Evolutionary conservation across 805 yeast species (phyloP), one percentile per base, ranked within the genome.

Genomic region (Teunomyces aglyptinius): DNA sequence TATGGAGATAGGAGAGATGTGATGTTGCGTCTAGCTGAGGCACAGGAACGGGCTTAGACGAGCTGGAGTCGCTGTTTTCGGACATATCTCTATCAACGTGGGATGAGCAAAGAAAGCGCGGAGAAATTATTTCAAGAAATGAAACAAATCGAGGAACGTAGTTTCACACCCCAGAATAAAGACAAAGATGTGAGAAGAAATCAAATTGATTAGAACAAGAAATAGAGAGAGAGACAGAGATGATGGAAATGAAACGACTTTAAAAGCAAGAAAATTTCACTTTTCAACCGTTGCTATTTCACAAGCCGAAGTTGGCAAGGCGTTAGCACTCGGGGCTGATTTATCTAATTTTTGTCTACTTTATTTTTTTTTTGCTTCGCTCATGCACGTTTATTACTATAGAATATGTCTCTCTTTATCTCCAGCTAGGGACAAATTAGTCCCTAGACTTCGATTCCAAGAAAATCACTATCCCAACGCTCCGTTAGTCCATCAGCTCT

Each of bases 401-500:
- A 31, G 33, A 31, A 15, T 4, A 19, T 36, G 39, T 36, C 8
- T 28, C 39, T 36, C 28, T 36, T 36, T 22, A 19, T 20, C 19
- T 36, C 39, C 39, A 36, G 10, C 28, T 36, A 36, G 3, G 24
- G 39, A 13, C 27, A n/a, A 15, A 15, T 7, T 7, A 22, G 47
- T 22, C 39, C 39, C 11, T 22, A 36, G 38, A 18, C 39, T 36
- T 36, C 39, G n/a, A 22, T 12, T 36, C 39, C 39, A 36, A 36
- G 39, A 20, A 24, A 31, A 43, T 45, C 57, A 52, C 53, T 76
- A 51, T 77, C 41, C 80, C 82, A 77, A 76, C 76, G 80, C 82
- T 77, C 81, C 81, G 82, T 77, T 77, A 77, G 76, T 75, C 74
- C 80, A 52, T 52, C 54, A 56, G 51, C 58, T 61, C 69, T 61